Evolutionary conservation across 2,329 filamentous ascomycete genomes (phyloP).

Genomic region (Claviceps pazoutovae): DNA sequence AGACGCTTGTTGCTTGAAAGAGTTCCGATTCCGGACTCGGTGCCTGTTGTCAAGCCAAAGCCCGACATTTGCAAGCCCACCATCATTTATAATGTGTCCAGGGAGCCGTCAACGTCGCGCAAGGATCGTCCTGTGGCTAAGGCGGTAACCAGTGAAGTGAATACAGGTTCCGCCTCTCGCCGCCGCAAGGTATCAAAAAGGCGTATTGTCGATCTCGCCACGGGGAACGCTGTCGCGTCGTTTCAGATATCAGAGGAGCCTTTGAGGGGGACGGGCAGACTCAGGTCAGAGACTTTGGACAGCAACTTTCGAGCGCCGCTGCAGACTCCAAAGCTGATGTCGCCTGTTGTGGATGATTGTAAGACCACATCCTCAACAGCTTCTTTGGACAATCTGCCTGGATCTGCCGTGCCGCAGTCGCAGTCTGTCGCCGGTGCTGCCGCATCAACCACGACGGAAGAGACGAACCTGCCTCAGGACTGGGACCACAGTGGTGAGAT

Average conservation of each 20-base stretch:
- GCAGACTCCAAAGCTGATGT: slow-evolving; percentile 22
- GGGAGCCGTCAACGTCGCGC: slow-evolving; percentile 38
- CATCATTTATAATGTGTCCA: slow-evolving; percentile 38
- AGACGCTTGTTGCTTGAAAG: slow-evolving; percentile 73
- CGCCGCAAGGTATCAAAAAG: slow-evolving; percentile 47
- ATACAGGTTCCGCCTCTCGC: slow-evolving; percentile 40
- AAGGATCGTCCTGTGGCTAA: slow-evolving; percentile 43
- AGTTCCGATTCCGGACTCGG: slow-evolving; percentile 57
- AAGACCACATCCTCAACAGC: slow-evolving; percentile 10
- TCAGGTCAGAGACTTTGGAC: slow-evolving; percentile 11
- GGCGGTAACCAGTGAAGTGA: slow-evolving; percentile 42
- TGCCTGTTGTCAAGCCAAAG: slow-evolving; percentile 63
- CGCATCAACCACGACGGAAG: background rate
- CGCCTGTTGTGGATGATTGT: slow-evolving; percentile 19
- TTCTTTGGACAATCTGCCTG: background rate
- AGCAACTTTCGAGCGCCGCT: slow-evolving; percentile 33
- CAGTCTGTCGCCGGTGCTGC: background rate
- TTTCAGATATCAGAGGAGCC: slow-evolving; percentile 16
- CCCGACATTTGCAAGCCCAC: slow-evolving; percentile 54
- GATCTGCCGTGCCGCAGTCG: background rate
- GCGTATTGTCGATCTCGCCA: slow-evolving; percentile 51
- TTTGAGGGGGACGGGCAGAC: slow-evolving; percentile 9
- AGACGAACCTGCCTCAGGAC: slow-evolving; percentile 29
- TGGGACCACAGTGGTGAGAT: slow-evolving; percentile 60
- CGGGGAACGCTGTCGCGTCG: slow-evolving; percentile 26